Evolutionary conservation across 2,329 filamentous ascomycete species (phyloP).

Genomic region (Diaporthe longicolla): DNA sequence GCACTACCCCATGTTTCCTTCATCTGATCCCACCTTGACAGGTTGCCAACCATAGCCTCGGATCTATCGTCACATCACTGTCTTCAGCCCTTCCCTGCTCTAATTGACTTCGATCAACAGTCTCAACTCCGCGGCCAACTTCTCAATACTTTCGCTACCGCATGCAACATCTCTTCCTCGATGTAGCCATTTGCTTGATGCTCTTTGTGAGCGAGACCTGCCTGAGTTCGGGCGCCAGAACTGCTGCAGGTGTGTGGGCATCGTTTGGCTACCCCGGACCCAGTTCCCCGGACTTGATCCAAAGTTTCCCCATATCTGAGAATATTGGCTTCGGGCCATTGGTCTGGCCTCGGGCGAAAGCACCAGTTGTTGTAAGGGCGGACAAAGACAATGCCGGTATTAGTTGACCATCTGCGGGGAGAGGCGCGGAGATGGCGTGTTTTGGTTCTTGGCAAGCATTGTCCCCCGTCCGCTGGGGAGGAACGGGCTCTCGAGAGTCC

Average conservation of each 20-base stretch:
- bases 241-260: too few species aligned
- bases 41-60: not conserved
- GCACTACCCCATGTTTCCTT: constrained; percentile 2
- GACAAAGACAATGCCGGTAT: constrained; percentile 10
- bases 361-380: not conserved
- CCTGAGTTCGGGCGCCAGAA: not conserved
- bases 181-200: too few species aligned
- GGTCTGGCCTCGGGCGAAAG: not conserved
- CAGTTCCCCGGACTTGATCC: constrained; percentile 4
- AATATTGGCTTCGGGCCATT: not conserved
- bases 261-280: not conserved
- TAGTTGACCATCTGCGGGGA: not conserved
- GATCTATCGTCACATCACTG: not conserved
- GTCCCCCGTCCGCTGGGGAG: fast-evolving
- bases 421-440: constrained; percentile 7
- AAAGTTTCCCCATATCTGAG: not conserved
- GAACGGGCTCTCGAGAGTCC: not conserved
- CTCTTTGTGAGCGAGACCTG: too few species aligned
- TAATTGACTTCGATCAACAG: too few species aligned
- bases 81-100: too few species aligned
- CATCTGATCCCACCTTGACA: not conserved
- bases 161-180: too few species aligned
- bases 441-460: not conserved
- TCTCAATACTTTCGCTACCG: too few species aligned
- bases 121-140: too few species aligned